A percentile compares a stretch with the other conserved stretches of the same genome.
Conservation (phyloP, 805 yeast species). For the Metschnikowia proteae region DNA sequence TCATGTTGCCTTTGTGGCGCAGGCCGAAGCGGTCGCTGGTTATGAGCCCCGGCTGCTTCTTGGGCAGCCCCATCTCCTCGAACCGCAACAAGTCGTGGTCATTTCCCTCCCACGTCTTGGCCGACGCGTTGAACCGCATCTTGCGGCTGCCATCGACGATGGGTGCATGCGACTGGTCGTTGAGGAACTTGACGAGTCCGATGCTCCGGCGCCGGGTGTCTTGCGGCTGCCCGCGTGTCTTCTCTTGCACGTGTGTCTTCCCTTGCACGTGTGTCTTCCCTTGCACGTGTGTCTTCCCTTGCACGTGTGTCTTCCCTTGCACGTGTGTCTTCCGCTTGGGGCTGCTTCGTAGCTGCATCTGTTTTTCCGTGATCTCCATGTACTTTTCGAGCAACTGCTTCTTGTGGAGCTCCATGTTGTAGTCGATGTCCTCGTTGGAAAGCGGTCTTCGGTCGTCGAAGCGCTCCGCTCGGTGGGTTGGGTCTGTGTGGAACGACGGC, state of each 20-base stretch:
- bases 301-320: background rate
- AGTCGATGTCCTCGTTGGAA: slow-evolving; percentile 11
- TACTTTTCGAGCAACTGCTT: slow-evolving; percentile 30
- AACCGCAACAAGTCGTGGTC: slow-evolving; percentile 53
- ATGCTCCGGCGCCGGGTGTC: slow-evolving; percentile 12
- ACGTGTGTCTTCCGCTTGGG: slow-evolving; percentile 9
- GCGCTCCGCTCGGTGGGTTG: no score
- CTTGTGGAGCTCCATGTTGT: slow-evolving; percentile 22
- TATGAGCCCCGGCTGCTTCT: slow-evolving; percentile 38
- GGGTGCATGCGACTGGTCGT: slow-evolving; percentile 18
- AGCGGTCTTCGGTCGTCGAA: background rate
- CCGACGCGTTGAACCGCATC: slow-evolving; percentile 53
- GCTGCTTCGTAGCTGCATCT: slow-evolving; percentile 15
- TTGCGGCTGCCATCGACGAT: slow-evolving; percentile 18
- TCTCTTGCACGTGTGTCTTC: background rate
- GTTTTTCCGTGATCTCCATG: slow-evolving; percentile 26
- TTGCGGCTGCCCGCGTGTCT: background rate
- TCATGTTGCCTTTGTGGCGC: slow-evolving; percentile 42
- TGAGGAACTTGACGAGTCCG: slow-evolving; percentile 31
- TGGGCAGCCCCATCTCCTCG: slow-evolving; percentile 28
- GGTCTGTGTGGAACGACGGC: slow-evolving; percentile 33
- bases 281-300: slow-evolving; percentile 3
- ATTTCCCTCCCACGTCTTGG: slow-evolving; percentile 62
- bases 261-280: slow-evolving; percentile 1
- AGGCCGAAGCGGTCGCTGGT: slow-evolving; percentile 26